These are phyloP conservation scores for Cyclostephanos invisitatus DNA, from an alignment of 108 stramenopile genomes.

Conservation along the genomic window DNA sequence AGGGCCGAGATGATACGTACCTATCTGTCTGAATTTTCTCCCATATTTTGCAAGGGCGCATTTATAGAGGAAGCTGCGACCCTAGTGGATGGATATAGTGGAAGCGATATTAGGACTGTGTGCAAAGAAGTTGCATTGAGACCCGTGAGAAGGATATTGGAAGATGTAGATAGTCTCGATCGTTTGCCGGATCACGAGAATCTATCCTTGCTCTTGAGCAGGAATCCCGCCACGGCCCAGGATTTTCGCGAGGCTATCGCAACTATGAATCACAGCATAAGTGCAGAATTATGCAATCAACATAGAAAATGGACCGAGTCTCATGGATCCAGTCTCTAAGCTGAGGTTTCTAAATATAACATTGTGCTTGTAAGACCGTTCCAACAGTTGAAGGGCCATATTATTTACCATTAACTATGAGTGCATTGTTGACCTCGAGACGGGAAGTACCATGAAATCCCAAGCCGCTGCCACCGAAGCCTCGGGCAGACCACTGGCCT, in stretches of 20 bases:
- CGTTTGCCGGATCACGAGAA: slow-evolving; percentile 12
- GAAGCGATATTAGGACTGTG: slow-evolving; percentile 58
- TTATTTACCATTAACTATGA: no score
- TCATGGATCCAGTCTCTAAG: slow-evolving; percentile 9
- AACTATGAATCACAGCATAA: slow-evolving; percentile 15
- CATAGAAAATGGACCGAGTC: slow-evolving; percentile 23
- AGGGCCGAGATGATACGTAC: slow-evolving; percentile 63
- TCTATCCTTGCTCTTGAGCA: slow-evolving; percentile 26
- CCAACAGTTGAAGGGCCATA: not conserved
- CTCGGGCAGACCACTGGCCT: slow-evolving; percentile 61
- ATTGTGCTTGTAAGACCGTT: not conserved
- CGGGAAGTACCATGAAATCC: slow-evolving; percentile 82
- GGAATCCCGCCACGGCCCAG: slow-evolving; percentile 33
- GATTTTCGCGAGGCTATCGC: slow-evolving; percentile 28
- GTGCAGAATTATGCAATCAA: slow-evolving; percentile 21
- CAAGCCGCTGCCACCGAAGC: slow-evolving; percentile 79
- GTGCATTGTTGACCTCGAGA: slow-evolving; percentile 25
- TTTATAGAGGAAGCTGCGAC: slow-evolving; percentile 27
- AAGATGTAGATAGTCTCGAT: slow-evolving; percentile 9
- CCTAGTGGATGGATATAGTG: slow-evolving; percentile 54
- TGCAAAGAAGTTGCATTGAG: slow-evolving; percentile 80
- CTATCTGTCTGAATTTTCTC: slow-evolving; percentile 30
- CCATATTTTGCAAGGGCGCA: slow-evolving; percentile 23
- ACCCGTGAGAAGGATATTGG: slow-evolving; percentile 57
- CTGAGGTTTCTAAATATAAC: not conserved